phyloP scores from a whole-genome alignment of 2,329 filamentous ascomycete genomes.

The Claviceps paspali region DNA sequence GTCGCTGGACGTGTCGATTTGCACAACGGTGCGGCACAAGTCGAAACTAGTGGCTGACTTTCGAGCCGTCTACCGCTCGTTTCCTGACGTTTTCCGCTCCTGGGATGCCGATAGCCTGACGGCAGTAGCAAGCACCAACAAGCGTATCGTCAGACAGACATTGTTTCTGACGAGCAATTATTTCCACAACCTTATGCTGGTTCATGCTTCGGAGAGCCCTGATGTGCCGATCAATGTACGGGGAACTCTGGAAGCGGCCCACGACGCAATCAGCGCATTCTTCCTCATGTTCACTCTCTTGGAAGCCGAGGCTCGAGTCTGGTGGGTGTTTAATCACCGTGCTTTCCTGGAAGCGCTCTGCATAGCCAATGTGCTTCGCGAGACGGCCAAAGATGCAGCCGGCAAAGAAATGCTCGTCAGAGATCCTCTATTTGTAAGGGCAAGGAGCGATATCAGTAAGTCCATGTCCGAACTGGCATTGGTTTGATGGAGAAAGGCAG shows the following conservation, averaged over 20 bases:
- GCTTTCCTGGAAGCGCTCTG: conserved; percentile 64
- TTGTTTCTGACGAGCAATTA: conserved; percentile 71
- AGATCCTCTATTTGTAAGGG: conserved; percentile 45
- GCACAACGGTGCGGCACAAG: conserved; percentile 52
- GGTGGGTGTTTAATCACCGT: conserved; percentile 75
- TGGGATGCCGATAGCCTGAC: conserved; percentile 48
- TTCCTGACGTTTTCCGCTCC: conserved; percentile 54
- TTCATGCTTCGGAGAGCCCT: conserved; percentile 54
- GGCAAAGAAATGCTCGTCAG: conserved; percentile 29
- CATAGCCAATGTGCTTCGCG: conserved; percentile 45
- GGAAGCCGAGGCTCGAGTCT: conserved; percentile 57
- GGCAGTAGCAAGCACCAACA: conserved; percentile 40
- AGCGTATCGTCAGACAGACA: conserved; percentile 56
- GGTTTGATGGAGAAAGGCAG: background rate
- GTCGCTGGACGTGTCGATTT: conserved; percentile 58
- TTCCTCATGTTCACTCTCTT: conserved; percentile 58
- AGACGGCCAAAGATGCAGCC: conserved; percentile 30
- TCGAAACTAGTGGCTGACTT: conserved; percentile 55
- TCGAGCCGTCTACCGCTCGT: conserved; percentile 54
- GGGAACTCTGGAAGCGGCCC: conserved; percentile 58
- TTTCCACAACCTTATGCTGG: conserved; percentile 67
- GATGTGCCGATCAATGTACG: conserved; percentile 51
- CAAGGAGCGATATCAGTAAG: conserved; percentile 45
- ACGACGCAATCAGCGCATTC: conserved; percentile 59
- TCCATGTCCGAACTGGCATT: background rate